Percentiles rank a stretch among this genome's conserved stretches.
phyloP scores from a whole-genome alignment of 495 filamentous ascomycete genomes.

The Penicillium argentinense region DNA sequence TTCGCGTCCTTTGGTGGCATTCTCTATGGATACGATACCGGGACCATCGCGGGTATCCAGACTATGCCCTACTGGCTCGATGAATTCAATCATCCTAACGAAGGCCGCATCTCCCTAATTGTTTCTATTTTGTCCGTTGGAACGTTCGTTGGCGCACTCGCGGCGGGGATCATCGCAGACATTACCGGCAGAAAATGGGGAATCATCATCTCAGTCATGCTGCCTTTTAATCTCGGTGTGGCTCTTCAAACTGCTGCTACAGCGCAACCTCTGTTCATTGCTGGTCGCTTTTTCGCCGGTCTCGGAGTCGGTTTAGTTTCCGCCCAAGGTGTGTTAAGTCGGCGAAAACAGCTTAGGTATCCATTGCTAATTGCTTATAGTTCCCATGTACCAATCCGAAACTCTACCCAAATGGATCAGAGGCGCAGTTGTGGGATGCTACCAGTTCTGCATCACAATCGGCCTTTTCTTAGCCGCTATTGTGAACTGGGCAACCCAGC shows the following conservation, averaged over 20 bases:
- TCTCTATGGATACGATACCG: conserved; percentile 8
- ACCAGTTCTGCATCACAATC: conserved; percentile 78
- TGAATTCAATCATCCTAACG: not conserved
- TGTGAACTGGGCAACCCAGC: conserved; percentile 68
- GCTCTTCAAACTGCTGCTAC: conserved; percentile 71
- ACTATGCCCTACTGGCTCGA: not conserved
- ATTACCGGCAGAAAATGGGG: conserved; percentile 66
- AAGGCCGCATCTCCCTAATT: conserved; percentile 47
- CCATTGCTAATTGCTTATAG: conserved; percentile 27
- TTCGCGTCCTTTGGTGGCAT: conserved; percentile 8
- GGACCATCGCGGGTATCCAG: conserved; percentile 1
- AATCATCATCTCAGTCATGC: conserved; percentile 55
- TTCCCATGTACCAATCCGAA: conserved; percentile 79
- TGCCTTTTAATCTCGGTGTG: conserved; percentile 67
- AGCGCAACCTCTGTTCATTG: conserved; percentile 64
- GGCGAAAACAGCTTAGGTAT: not conserved
- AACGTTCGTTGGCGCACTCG: conserved; percentile 70
- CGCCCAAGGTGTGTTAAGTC: conserved; percentile 24
- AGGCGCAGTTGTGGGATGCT: conserved; percentile 72
- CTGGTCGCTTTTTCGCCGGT: conserved; percentile 75
- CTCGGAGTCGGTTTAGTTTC: conserved; percentile 76
- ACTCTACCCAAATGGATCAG: conserved; percentile 75
- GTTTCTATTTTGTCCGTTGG: conserved; percentile 70
- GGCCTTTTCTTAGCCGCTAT: conserved; percentile 72
- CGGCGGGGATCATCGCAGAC: conserved; percentile 78